Conservation (phyloP, 768 basidiomycete species). For the Termitomyces sp. region DNA sequence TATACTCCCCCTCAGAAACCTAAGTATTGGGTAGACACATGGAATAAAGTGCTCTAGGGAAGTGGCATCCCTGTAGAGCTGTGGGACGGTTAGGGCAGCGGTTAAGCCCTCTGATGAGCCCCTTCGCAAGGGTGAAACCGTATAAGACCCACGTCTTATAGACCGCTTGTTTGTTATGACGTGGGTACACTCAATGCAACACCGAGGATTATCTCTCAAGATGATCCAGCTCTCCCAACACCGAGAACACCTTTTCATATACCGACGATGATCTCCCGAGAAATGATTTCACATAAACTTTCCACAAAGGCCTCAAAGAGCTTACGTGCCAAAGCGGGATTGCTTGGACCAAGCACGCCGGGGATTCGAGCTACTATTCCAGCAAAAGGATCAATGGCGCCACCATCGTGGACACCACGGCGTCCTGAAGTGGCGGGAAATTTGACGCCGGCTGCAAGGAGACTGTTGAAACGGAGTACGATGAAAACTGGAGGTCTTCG, state of each 20-base stretch:
- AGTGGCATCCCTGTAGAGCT: no score
- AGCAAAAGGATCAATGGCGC: conserved; percentile 61
- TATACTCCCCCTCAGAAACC: no score
- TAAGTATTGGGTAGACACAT: no score
- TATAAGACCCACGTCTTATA: no score
- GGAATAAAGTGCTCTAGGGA: no score
- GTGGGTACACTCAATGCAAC: conserved; percentile 87
- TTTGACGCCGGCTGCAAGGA: conserved; percentile 81
- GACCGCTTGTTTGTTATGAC: no score
- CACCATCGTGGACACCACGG: conserved; percentile 76
- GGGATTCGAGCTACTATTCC: conserved; percentile 29
- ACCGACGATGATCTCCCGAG: conserved; percentile 70
- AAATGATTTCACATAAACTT: conserved; percentile 74
- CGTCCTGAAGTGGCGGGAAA: conserved; percentile 66
- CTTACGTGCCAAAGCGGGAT: conserved; percentile 68
- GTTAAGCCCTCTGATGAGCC: no score
- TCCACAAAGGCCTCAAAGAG: conserved; percentile 79
- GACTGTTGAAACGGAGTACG: conserved; percentile 68
- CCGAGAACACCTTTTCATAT: conserved; percentile 74
- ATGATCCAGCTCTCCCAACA: conserved; percentile 40
- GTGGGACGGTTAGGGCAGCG: no score
- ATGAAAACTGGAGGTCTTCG: conserved; percentile 56
- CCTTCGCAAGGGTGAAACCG: no score
- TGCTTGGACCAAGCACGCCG: conserved; percentile 42
- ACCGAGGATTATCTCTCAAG: conserved; percentile 75